Base-by-base conservation (phyloP, 805 yeast genomes). In the Saturnispora sekii region DNA sequence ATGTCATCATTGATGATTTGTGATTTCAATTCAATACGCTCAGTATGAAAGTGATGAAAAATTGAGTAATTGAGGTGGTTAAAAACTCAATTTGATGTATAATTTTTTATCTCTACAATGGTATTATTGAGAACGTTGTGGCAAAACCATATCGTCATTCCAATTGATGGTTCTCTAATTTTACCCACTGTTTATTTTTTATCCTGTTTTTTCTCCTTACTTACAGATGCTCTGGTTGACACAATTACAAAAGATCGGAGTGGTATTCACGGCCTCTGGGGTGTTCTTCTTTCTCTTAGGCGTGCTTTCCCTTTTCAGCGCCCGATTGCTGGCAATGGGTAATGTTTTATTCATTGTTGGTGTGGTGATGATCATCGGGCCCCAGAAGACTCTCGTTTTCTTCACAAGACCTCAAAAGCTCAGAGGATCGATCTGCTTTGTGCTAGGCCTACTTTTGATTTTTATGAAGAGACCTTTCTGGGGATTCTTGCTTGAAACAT, bases 201-300 rank as follows among this genome's bases (percentile, higher is more conserved):
- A 6, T 8, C 26, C 26, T 21, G 26, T 5, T 21, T 21, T 21
- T 21, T 21, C 26, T 21, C 26, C 26, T 21, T 21, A 21, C 26
- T 21, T 5, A 21, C 26, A 4, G 14, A 73, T 73, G 76, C 73
- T 81, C 65, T 81, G 89, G 89, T 70, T 81, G 45, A 74, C 85
- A n/a, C 86, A 81, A 54, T 64, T 77, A 52, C 89, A 81, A 57
- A 81, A 88, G 64, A 79, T 82, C 57, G 97, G 97, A 32, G 96
- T 86, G 15, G 96, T 86, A 2, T 82, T 88, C 70, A 85, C 96
- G 4, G 88, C 94, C 14, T 84, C 82, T 31, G 96, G 95, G 8
- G 74, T 81, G 40, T 58, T 84, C 21, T 81, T 87, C 59, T 84
- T 93, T 62, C 57, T 85, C 4, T 67, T 90, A 16, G 98, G 98